These are phyloP conservation scores for Gynandropsis gynandra DNA, from an alignment of 345 rosid genomes.

Conservation along the genomic window DNA sequence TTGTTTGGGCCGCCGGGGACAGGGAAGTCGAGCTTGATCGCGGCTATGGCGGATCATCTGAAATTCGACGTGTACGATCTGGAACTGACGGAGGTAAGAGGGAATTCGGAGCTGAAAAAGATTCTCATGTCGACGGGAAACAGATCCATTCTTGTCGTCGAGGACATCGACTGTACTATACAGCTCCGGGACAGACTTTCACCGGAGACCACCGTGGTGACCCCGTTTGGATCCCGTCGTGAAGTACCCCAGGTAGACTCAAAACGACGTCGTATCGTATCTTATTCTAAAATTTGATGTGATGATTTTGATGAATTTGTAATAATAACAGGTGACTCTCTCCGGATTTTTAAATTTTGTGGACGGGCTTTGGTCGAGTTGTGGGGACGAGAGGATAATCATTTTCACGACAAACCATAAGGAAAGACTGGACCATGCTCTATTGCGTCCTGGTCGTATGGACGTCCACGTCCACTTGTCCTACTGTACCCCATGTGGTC, in stretches of 20 bases:
- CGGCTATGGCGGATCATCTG: slow-evolving; percentile 28
- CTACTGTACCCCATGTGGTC: slow-evolving; percentile 35
- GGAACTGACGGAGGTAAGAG: slow-evolving; percentile 24
- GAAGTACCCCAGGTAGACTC: slow-evolving; percentile 10
- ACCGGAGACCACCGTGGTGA: not conserved
- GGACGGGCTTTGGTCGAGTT: slow-evolving; percentile 39
- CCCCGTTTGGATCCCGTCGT: not conserved
- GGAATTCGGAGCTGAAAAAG: slow-evolving; percentile 20
- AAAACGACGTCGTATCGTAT: no score
- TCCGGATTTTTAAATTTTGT: slow-evolving; percentile 35
- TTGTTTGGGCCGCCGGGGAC: slow-evolving; percentile 30
- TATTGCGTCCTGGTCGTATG: slow-evolving; percentile 43
- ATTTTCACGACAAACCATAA: slow-evolving; percentile 42
- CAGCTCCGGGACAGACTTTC: slow-evolving; percentile 17
- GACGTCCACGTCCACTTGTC: slow-evolving; percentile 34
- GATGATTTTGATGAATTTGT: no score
- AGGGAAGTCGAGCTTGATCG: slow-evolving; percentile 31
- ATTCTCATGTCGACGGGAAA: slow-evolving; percentile 25
- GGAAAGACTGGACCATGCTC: slow-evolving; percentile 36
- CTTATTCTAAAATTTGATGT: no score
- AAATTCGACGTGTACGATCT: slow-evolving; percentile 26
- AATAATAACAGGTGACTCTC: slow-evolving; percentile 37
- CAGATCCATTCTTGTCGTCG: slow-evolving; percentile 29
- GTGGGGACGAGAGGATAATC: slow-evolving; percentile 42
- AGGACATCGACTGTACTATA: slow-evolving; percentile 32